Evolutionary conservation across 306 rosid species (phyloP), one percentile per base, ranked within the genome.

Genomic region (Sechiopsis laciniata): DNA sequence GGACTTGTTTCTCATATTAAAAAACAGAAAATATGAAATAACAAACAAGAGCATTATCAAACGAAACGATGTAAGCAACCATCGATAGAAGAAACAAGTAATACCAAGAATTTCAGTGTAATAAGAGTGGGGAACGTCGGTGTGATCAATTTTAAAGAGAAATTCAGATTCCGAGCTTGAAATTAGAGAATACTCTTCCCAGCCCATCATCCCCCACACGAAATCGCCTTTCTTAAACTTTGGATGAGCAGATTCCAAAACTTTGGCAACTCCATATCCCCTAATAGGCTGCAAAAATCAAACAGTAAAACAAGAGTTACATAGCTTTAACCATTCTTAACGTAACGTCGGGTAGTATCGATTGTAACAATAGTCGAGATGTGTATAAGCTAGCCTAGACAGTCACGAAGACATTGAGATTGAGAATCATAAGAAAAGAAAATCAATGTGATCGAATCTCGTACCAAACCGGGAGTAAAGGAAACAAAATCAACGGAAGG

Each of bases 401-500:
- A 32, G 5, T 32, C 37, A 32, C 37, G 37, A 32, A 32, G 2
- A 32, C 5, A 32, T 3, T 57, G 16, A 57, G 48, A 57, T 14
- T 0, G 7, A 77, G 24, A 61, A 60, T 16, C 22, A 2, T 5
- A 22, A 55, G 19, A 14, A 63, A 16, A 9, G 9, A 26, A 26
- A 63, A 64, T 11, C 15, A 51, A 40, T 6, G 4, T 17, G 16
- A 11, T 32, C 11, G 9, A 2, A 0, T 16, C 24, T 10, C 85
- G 42, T 74, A 86, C 89, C 74, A 78, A 78, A 69, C 81, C 75
- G 57, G 89, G 86, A 21, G 71, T 22, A 29, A 77, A 84, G 71
- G 87, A 80, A 29, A 15, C 50, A 52, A 60, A 42, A 55, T 75
- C 26, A 1, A 3, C 4, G 2, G 5, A 6, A 17, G 61, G 35